phyloP scores from a whole-genome alignment of 306 rosid genomes.

The Vachellia collinsii region DNA sequence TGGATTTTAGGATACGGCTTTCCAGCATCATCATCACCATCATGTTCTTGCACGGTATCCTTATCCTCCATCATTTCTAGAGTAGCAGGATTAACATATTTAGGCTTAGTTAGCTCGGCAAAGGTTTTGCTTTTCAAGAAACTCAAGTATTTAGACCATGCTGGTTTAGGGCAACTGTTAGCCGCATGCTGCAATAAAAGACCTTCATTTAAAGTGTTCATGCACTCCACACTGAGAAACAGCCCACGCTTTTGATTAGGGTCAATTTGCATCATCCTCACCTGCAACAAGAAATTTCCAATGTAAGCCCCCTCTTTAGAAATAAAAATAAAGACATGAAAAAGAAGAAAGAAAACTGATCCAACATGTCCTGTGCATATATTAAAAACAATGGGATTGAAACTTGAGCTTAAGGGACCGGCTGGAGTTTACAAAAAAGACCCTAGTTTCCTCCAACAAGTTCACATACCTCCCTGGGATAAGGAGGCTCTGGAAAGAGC shows the following conservation, averaged over 20 bases:
- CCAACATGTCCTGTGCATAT: conserved; percentile 17
- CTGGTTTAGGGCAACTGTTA: conserved; percentile 82
- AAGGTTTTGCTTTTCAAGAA: conserved; percentile 83
- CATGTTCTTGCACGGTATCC: conserved; percentile 15
- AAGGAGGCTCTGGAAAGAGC: conserved; percentile 97
- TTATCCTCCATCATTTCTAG: conserved; percentile 60
- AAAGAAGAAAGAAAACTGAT: not conserved
- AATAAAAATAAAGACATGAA: not conserved
- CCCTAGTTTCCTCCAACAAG: conserved; percentile 7
- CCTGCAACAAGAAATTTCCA: conserved; percentile 54
- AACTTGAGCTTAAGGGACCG: not conserved
- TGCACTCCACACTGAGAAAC: conserved; percentile 75
- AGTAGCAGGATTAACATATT: conserved; percentile 67
- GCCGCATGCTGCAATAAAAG: conserved; percentile 78
- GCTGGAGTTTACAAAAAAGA: not conserved
- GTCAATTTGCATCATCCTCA: conserved; percentile 66
- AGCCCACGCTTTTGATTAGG: conserved; percentile 61
- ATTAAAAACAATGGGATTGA: conserved; percentile 13
- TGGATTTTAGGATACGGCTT: conserved; percentile 78
- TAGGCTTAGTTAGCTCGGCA: conserved; percentile 80
- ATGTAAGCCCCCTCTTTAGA: conserved; percentile 1
- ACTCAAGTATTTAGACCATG: conserved; percentile 85
- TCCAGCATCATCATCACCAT: conserved; percentile 35
- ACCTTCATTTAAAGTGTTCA: conserved; percentile 86
- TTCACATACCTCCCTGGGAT: conserved; percentile 80